Percentiles rank a stretch among this genome's conserved stretches.
Conservation (phyloP, 176 grass and related monocot species). For the Phyllostachys edulis region DNA sequence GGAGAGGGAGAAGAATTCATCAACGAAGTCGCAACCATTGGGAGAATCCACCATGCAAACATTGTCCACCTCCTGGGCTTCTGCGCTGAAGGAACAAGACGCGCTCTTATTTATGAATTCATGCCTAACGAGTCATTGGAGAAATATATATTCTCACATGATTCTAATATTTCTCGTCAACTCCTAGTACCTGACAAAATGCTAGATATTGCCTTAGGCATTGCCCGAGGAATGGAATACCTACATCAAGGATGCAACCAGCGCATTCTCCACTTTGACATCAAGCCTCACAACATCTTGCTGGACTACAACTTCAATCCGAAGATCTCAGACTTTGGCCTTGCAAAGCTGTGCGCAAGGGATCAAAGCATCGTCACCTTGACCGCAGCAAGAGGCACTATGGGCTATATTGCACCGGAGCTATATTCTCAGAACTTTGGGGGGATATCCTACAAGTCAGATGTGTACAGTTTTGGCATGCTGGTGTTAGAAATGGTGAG, state of each 20-base stretch:
- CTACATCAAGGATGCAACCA: constrained; percentile 59
- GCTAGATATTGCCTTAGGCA: constrained; percentile 37
- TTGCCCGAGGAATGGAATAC: too few species aligned
- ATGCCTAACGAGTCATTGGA: constrained; percentile 60
- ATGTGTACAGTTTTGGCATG: too few species aligned
- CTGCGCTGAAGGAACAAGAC: constrained; percentile 45
- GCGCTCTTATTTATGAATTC: constrained; percentile 58
- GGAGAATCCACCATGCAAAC: constrained; percentile 61
- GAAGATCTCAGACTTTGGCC: constrained; percentile 69
- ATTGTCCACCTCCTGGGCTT: constrained; percentile 53
- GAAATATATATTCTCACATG: constrained; percentile 31
- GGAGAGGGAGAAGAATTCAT: constrained; percentile 66
- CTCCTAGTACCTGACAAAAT: constrained; percentile 1
- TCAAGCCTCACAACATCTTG: constrained; percentile 66
- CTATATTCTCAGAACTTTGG: too few species aligned
- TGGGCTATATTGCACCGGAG: too few species aligned
- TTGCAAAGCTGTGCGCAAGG: constrained; percentile 58
- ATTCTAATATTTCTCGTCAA: background rate
- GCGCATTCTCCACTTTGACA: constrained; percentile 74
- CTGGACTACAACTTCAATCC: constrained; percentile 46
- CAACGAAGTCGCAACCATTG: constrained; percentile 68
- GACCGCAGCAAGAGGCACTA: constrained; percentile 45
- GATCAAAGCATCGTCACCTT: constrained; percentile 57
- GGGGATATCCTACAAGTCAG: too few species aligned
- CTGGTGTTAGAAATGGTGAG: too few species aligned